Evolutionary conservation across 1,284 basidiomycete species (phyloP).

Genomic region (Heterobasidion parviporum): DNA sequence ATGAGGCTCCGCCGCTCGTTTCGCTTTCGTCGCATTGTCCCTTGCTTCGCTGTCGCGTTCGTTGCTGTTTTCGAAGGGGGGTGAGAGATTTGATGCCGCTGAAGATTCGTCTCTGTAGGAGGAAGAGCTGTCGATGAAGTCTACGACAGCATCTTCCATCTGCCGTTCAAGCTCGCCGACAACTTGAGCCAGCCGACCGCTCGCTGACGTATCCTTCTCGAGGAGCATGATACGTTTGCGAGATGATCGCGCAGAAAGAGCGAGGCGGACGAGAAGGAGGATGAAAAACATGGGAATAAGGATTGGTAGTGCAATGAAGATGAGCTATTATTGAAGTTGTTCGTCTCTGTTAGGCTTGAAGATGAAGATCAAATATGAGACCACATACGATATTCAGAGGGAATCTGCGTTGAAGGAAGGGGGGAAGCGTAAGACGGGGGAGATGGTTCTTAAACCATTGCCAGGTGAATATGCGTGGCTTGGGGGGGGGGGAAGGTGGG

Average conservation of each 20-base stretch:
- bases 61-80: background rate
- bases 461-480: slow-evolving; percentile 30
- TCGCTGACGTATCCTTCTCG: slow-evolving; percentile 38
- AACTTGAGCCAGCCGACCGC: slow-evolving; percentile 40
- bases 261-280: slow-evolving; percentile 41
- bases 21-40: background rate
- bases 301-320: slow-evolving; percentile 51
- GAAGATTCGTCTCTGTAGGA: background rate
- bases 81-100: background rate
- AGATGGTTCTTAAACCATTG: slow-evolving; percentile 41
- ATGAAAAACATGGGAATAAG: slow-evolving; percentile 54
- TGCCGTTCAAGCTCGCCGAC: slow-evolving; percentile 49
- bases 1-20: slow-evolving; percentile 1
- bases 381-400: slow-evolving; percentile 66
- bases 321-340: slow-evolving; percentile 27
- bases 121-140: slow-evolving; percentile 28
- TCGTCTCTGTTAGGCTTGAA: background rate
- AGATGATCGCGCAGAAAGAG: slow-evolving; percentile 45
- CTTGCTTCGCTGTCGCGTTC: background rate
- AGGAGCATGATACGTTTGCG: slow-evolving; percentile 51
- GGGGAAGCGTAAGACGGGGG: slow-evolving; percentile 38
- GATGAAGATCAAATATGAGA: background rate
- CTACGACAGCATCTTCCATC: slow-evolving; percentile 46
- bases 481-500: slow-evolving; percentile 28
- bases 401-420: slow-evolving; percentile 54